These are phyloP conservation scores for Auricularia cornea DNA, from an alignment of 768 basidiomycete genomes.

Conservation along the genomic window DNA sequence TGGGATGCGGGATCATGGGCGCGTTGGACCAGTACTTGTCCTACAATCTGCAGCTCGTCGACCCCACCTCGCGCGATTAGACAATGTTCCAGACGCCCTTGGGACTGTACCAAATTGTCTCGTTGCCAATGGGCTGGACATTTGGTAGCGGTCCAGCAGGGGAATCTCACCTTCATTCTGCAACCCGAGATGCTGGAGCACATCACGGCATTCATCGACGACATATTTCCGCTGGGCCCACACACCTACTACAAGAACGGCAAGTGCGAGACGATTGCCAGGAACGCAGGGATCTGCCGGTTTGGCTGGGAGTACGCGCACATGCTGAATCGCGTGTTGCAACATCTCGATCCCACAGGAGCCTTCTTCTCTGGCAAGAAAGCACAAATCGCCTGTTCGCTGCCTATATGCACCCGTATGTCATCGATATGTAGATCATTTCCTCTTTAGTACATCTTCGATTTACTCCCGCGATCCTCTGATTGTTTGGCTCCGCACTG, in stretches of 20 bases:
- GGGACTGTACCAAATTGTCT: slow-evolving; percentile 5
- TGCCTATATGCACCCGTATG: too few species aligned
- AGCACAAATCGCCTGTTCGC: too few species aligned
- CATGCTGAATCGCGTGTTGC: slow-evolving; percentile 17
- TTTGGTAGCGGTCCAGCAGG: slow-evolving; percentile 8
- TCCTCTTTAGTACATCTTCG: too few species aligned
- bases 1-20: slow-evolving; percentile 7
- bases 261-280: slow-evolving; percentile 8
- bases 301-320: slow-evolving; percentile 22
- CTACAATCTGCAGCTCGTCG: slow-evolving; percentile 8
- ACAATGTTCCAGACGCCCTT: slow-evolving; percentile 13
- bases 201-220: too few species aligned
- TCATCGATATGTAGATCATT: too few species aligned
- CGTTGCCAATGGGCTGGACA: slow-evolving; percentile 10
- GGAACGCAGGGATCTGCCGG: slow-evolving; percentile 22
- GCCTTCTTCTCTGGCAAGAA: slow-evolving; percentile 28
- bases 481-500: too few species aligned
- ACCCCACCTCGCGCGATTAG: slow-evolving; percentile 9
- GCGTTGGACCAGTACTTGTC: slow-evolving; percentile 10
- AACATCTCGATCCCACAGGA: slow-evolving; percentile 17
- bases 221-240: slow-evolving; percentile 16
- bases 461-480: too few species aligned
- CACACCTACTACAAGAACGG: slow-evolving; percentile 6
- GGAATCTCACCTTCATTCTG: slow-evolving; percentile 9
- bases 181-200: too few species aligned